Evolutionary conservation across 257 asterid species (phyloP), one percentile per base, ranked within the genome.

Genomic region (Echites panduratus): DNA sequence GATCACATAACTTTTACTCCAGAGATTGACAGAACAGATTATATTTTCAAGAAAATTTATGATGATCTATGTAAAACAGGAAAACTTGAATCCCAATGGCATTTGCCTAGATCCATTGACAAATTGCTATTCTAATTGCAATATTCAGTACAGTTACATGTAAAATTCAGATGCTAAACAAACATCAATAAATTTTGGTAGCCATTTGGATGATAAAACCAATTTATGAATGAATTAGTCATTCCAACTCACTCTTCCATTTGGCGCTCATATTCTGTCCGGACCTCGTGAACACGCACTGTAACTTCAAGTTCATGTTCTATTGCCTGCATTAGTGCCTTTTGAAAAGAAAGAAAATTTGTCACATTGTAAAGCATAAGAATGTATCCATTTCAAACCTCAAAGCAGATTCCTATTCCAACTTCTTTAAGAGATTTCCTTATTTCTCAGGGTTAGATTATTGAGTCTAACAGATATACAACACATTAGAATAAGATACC

Each of bases 261-360:
- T 85, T 95, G 99, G 10, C 96, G 97, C 82, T 89, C 96, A 85
- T 90, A 90, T 79, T 87, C 95, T 20, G 89, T 82, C 65, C 98
- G 96, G 78, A 92, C 98, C 82, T 92, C 99, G 79, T 95, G 99
- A 73, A 91, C 96, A 20, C 96, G 88, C 27, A 88, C 94, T 17
- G 89, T 92, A 70, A 95, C 96, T 85, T 95, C 99, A 81, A 95
- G 96, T 78, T 95, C 99, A 78, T 92, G 98, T 81, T 95, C 97
- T 49, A 95, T 90, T 44, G 87, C 81, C 78, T 86, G 96, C 84
- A 91, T 72, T 66, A 95, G 67, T 56, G 90, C 92, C 96, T 94
- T 77, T 19, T 70, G 65, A 68, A 57, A 48, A 77, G 73, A 79
- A 84, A 38, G 61, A 52, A 73, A 16, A 54, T 62, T 76, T 56